Evolutionary conservation across 768 basidiomycete genomes (phyloP).

Genomic region (Lentinula raphanica): DNA sequence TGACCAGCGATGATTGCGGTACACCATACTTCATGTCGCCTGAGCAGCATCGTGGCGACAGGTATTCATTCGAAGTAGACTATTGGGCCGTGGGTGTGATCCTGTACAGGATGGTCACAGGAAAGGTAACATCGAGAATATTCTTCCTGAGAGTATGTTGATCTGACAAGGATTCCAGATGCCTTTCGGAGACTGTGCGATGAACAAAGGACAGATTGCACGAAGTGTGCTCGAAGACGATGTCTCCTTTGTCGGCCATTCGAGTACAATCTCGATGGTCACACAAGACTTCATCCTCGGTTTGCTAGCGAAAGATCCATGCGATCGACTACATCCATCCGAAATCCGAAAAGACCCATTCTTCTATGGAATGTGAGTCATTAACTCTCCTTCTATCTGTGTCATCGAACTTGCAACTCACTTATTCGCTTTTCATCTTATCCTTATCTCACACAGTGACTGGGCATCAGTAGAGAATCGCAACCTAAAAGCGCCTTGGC

Average conservation of each 20-base stretch:
- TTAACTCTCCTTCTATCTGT: not conserved
- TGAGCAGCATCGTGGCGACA: conserved; percentile 11
- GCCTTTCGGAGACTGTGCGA: conserved; percentile 10
- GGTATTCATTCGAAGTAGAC: conserved; percentile 31
- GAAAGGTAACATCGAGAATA: conserved; percentile 23
- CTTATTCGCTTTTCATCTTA: not conserved
- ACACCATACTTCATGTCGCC: conserved; percentile 18
- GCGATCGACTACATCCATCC: conserved; percentile 1
- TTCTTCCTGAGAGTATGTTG: not conserved
- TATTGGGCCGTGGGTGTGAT: conserved; percentile 74
- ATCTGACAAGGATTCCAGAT: conserved; percentile 6
- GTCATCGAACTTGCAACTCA: conserved; percentile 7
- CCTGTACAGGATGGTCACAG: conserved; percentile 61
- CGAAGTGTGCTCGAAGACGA: conserved; percentile 11
- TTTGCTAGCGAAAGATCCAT: conserved; percentile 6
- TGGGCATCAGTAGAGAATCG: conserved; percentile 9
- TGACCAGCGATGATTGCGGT: conserved; percentile 15
- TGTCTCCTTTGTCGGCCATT: conserved; percentile 2
- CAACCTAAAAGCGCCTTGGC: conserved; percentile 7
- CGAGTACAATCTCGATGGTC: not conserved
- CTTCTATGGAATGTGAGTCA: conserved; percentile 8
- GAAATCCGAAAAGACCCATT: conserved; percentile 7
- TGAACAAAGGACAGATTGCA: conserved; percentile 6
- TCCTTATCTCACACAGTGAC: conserved; percentile 4
- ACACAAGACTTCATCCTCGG: conserved; percentile 3